Evolutionary conservation across 2,329 filamentous ascomycete species (phyloP).

Genomic region (Colletotrichum viniferum): DNA sequence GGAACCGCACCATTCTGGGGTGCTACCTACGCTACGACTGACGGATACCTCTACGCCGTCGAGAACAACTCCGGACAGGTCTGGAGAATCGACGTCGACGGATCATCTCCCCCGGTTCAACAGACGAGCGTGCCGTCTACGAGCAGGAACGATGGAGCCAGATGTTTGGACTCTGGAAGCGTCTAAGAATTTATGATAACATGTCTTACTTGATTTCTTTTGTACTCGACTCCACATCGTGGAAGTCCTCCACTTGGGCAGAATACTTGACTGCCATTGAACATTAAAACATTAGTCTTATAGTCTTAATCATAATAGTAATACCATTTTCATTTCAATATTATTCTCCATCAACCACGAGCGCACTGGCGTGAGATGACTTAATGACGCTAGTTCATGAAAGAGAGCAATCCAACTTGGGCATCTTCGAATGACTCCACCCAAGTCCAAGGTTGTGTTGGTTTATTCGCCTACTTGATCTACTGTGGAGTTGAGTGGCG

Average conservation of each 20-base stretch:
- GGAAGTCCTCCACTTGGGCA: neutral
- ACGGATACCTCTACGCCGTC: conserved; percentile 22
- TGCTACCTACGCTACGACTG: conserved; percentile 22
- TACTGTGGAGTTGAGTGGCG: neutral
- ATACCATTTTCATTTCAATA: neutral
- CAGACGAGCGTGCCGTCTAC: neutral
- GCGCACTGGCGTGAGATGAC: too few relatives aligned
- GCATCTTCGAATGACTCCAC: too few relatives aligned
- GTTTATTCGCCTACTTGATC: neutral
- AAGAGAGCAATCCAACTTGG: too few relatives aligned
- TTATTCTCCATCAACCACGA: accelerated
- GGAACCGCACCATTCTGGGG: conserved; percentile 13
- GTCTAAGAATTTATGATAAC: neutral
- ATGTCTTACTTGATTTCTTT: neutral
- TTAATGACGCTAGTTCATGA: too few relatives aligned
- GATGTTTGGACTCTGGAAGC: conserved; percentile 4
- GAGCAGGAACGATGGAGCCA: conserved; percentile 13
- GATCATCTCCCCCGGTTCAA: neutral
- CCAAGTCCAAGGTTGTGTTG: too few relatives aligned
- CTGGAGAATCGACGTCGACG: conserved; percentile 24
- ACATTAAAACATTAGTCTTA: neutral
- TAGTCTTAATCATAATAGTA: neutral
- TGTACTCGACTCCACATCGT: neutral
- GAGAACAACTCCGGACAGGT: conserved; percentile 26
- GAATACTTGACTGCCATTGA: neutral